Percentiles rank a stretch among this genome's conserved stretches.
phyloP scores from a whole-genome alignment of 257 asterid genomes.

The Solanum raphanifolium region DNA sequence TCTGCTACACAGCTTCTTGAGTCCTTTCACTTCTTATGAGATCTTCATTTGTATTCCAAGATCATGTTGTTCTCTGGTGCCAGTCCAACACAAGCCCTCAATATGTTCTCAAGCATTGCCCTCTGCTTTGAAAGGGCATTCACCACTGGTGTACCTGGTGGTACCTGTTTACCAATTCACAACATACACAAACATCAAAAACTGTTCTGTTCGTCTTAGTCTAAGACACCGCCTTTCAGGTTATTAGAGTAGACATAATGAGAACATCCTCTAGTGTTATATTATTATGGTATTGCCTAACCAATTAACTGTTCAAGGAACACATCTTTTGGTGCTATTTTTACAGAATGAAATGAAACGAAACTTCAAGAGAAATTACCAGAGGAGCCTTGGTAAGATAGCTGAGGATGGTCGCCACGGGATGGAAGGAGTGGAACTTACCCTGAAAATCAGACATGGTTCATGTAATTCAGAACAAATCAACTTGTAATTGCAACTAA shows the following conservation, averaged over 20 bases:
- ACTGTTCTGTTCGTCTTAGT: neutral
- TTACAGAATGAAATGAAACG: neutral
- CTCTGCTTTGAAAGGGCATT: constrained; percentile 94
- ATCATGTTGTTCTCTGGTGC: constrained; percentile 99
- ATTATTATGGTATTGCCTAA: neutral
- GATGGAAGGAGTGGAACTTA: constrained; percentile 93
- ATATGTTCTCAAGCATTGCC: constrained; percentile 93
- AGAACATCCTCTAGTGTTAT: neutral
- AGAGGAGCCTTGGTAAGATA: constrained; percentile 97
- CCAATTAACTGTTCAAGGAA: neutral
- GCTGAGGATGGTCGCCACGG: constrained; percentile 93
- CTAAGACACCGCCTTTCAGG: neutral
- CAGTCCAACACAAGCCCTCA: constrained; percentile 97
- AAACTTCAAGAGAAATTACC: constrained; percentile 20
- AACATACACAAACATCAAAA: neutral
- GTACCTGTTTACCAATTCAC: constrained; percentile 46
- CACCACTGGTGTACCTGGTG: constrained; percentile 98
- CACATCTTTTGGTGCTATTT: neutral
- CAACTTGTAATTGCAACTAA: neutral
- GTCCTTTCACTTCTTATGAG: neutral
- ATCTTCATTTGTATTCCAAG: constrained; percentile 73
- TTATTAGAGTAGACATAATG: neutral
- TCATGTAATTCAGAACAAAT: neutral
- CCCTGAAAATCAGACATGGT: constrained; percentile 32
- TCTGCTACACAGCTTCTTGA: neutral